phyloP scores from a whole-genome alignment of 2,329 filamentous ascomycete species.

The Penicillium freii region DNA sequence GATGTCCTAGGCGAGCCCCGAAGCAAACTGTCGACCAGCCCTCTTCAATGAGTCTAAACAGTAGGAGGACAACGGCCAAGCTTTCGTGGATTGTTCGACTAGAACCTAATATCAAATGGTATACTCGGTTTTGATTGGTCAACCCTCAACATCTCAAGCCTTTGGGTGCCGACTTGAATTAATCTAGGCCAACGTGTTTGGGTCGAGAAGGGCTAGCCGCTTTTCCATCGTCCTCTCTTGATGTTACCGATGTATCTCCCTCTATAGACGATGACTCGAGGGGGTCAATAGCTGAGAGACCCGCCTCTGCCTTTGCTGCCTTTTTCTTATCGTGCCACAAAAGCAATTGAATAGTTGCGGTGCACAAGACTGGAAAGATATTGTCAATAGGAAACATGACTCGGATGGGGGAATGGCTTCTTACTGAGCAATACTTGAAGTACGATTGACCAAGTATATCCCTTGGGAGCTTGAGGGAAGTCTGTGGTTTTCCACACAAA shows the following conservation, averaged over 20 bases:
- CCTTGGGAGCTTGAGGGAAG: conserved; percentile 39
- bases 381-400: not conserved
- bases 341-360: conserved; percentile 1
- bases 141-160: not conserved
- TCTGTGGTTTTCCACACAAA: conserved; percentile 46
- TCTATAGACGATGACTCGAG: conserved; percentile 1
- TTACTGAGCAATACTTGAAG: conserved; percentile 37
- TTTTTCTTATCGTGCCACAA: conserved; percentile 5
- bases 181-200: not conserved
- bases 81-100: not conserved
- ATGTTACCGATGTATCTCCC: not conserved
- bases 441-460: conserved; percentile 39
- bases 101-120: not conserved
- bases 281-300: not conserved
- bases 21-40: not conserved
- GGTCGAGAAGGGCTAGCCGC: not conserved
- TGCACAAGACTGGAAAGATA: not conserved
- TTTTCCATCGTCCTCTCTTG: not conserved
- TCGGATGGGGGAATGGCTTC: not conserved
- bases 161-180: too few relatives aligned
- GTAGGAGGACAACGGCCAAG: not conserved
- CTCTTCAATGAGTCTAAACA: not conserved
- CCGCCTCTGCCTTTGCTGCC: not conserved
- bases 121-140: not conserved
- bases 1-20: too few relatives aligned